phyloP scores from a whole-genome alignment of 1,284 basidiomycete genomes.

The Microbotryomycetes sp. region DNA sequence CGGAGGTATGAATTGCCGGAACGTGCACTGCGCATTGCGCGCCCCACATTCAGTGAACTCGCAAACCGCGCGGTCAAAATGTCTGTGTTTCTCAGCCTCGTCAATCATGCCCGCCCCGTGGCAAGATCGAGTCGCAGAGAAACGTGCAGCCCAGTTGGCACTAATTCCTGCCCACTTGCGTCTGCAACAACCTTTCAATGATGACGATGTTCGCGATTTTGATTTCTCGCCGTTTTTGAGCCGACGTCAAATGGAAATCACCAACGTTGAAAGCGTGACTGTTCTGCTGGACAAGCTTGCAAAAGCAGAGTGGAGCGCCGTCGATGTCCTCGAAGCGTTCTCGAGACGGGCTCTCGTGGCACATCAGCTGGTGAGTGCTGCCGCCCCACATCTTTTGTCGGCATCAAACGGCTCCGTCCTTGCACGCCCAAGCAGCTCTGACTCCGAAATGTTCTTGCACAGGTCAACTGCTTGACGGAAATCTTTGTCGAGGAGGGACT shows the following conservation, averaged over 20 bases:
- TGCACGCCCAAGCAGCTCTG: slow-evolving; percentile 9
- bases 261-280: slow-evolving; percentile 36
- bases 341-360: slow-evolving; percentile 41
- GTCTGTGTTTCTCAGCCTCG: background rate
- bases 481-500: slow-evolving; percentile 49
- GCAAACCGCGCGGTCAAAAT: background rate
- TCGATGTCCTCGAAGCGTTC: slow-evolving; percentile 38
- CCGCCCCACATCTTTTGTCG: background rate
- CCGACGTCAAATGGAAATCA: slow-evolving; percentile 12
- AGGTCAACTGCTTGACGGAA: slow-evolving; percentile 9
- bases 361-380: slow-evolving; percentile 36
- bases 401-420: too few relatives aligned
- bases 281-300: slow-evolving; percentile 39
- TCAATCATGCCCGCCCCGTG: slow-evolving; percentile 41
- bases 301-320: slow-evolving; percentile 32
- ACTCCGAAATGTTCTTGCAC: background rate
- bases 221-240: background rate
- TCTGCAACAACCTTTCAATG: background rate
- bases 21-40: too few relatives aligned
- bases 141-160: slow-evolving; percentile 51
- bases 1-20: too few relatives aligned
- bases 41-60: too few relatives aligned
- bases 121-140: slow-evolving; percentile 52
- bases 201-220: background rate
- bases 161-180: slow-evolving; percentile 48